Conservation (phyloP, 352 stramenopile species). For the Elongisporangium undulatum region DNA sequence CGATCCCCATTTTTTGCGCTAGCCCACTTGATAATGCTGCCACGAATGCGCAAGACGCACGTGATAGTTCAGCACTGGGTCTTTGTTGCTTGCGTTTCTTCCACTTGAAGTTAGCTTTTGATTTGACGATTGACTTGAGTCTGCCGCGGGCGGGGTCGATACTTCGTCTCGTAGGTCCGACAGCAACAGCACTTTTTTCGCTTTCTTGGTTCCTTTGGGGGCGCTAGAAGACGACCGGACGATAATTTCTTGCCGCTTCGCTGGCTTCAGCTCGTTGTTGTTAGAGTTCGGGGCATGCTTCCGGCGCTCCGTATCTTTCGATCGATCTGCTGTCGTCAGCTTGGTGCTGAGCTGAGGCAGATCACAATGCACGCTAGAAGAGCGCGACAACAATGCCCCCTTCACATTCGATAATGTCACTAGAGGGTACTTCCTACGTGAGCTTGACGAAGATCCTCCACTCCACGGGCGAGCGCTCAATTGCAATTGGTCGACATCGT, state of each 20-base stretch:
- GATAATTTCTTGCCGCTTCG: too few species aligned
- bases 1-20: neutral
- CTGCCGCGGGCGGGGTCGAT: neutral
- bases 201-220: too few species aligned
- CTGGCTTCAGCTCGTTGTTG: too few species aligned
- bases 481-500: conserved; percentile 4
- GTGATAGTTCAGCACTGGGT: conserved; percentile 47
- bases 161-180: too few species aligned
- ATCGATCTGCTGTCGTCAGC: too few species aligned
- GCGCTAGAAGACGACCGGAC: too few species aligned
- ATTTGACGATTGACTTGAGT: conserved; percentile 2
- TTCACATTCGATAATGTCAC: conserved; percentile 49
- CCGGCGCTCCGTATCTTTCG: neutral
- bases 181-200: too few species aligned
- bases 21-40: conserved; percentile 19
- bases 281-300: neutral
- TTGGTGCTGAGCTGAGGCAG: conserved; percentile 9
- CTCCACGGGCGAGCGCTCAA: neutral
- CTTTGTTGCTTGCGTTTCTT: conserved; percentile 4
- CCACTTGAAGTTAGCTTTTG: neutral
- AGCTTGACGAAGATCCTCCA: too few species aligned
- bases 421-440: conserved; percentile 30
- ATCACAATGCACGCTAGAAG: conserved; percentile 39
- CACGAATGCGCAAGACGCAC: conserved; percentile 62
- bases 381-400: conserved; percentile 17